A percentile compares a stretch with the other conserved stretches of the same genome.
Conservation (phyloP, 352 stramenopile genomes). For the Globisporangium parvum region DNA sequence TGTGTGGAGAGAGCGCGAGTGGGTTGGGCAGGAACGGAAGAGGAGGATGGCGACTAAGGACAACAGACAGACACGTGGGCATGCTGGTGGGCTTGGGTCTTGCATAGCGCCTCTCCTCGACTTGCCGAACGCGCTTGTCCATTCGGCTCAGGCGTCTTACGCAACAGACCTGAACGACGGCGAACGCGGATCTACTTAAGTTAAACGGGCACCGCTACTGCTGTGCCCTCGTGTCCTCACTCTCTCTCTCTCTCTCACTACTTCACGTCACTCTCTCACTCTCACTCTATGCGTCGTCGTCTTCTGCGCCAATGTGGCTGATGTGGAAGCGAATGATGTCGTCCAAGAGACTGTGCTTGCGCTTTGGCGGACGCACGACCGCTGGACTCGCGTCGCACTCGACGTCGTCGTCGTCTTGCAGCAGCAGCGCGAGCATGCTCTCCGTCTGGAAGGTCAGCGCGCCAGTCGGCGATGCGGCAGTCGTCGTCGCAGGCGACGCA, state of each 20-base stretch:
- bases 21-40: too few relatives aligned
- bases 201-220: too few relatives aligned
- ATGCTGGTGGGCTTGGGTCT: too few relatives aligned
- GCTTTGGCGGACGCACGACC: neutral
- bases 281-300: neutral
- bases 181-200: neutral
- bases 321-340: constrained; percentile 47
- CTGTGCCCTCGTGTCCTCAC: too few relatives aligned
- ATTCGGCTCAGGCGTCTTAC: too few relatives aligned
- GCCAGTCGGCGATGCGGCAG: neutral
- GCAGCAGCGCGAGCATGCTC: constrained; percentile 10
- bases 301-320: constrained; percentile 13
- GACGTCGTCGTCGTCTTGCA: constrained; percentile 6
- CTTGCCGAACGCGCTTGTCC: too few relatives aligned
- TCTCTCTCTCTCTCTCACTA: too few relatives aligned
- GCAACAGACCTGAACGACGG: too few relatives aligned
- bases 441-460: neutral
- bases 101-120: too few relatives aligned
- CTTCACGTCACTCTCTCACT: neutral
- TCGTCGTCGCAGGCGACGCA: neutral
- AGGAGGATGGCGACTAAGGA: too few relatives aligned
- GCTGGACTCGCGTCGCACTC: neutral
- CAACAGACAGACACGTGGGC: too few relatives aligned
- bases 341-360: constrained; percentile 25
- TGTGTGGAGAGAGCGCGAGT: too few relatives aligned